Conservation (phyloP, 306 rosid species). For the Neltuma alba region DNA sequence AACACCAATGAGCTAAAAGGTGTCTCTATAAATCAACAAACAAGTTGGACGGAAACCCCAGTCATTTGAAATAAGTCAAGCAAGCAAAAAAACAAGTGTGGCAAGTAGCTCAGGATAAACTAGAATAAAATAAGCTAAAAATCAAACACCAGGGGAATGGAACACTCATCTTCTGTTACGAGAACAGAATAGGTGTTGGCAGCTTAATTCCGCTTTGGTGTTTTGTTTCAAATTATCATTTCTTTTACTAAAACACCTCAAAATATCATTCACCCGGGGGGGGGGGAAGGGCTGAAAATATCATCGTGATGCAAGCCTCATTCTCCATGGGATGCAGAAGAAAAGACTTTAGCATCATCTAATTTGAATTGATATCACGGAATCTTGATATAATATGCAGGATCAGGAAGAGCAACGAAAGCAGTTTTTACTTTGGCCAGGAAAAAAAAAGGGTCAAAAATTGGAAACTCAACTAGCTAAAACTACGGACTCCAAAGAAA, state of each 20-base stretch:
- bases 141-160: too few relatives aligned
- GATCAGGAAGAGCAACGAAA: slow-evolving; percentile 8
- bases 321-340: background rate
- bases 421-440: background rate
- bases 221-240: background rate
- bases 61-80: slow-evolving; percentile 13
- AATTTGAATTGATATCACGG: background rate
- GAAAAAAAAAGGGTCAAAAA: slow-evolving; percentile 15
- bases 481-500: slow-evolving; percentile 18
- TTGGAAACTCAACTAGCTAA: slow-evolving; percentile 15
- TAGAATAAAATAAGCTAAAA: background rate
- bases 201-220: background rate
- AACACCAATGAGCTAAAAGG: slow-evolving; percentile 18
- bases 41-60: background rate
- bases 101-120: background rate
- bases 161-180: background rate
- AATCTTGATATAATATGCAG: background rate
- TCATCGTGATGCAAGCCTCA: background rate
- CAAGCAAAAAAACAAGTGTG: background rate
- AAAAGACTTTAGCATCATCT: background rate
- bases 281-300: too few relatives aligned
- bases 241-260: background rate
- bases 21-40: too few relatives aligned
- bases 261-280: too few relatives aligned
- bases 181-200: background rate